phyloP scores from a whole-genome alignment of 805 yeast species.

The Starmera caribaea region DNA sequence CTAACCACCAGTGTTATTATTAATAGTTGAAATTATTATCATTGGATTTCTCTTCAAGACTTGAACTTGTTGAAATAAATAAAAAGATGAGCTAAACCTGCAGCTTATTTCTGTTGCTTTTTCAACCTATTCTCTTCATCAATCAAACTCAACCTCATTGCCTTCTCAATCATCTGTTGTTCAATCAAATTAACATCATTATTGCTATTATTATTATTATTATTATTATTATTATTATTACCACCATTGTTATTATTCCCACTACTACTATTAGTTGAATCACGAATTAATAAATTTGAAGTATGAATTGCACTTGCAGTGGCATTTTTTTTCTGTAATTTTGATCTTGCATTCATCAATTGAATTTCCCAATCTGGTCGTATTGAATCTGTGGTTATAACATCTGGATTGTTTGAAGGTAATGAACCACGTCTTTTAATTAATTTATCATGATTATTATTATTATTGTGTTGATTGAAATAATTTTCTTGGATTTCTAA shows the following conservation, averaged over 20 bases:
- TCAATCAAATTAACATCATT: conserved; percentile 38
- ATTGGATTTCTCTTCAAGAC: no score
- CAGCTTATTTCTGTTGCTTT: conserved; percentile 1
- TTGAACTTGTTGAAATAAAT: no score
- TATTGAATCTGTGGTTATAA: conserved; percentile 70
- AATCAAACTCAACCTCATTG: conserved; percentile 60
- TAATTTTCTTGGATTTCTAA: conserved; percentile 9
- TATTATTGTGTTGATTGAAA: conserved; percentile 1
- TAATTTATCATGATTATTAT: conserved; percentile 1
- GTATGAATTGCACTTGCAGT: conserved; percentile 94
- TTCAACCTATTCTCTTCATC: conserved; percentile 54
- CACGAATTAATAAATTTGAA: conserved; percentile 53
- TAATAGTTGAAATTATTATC: no score
- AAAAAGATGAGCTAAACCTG: no score
- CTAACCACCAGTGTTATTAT: no score
- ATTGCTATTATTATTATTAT: conserved; percentile 1
- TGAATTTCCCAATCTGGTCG: conserved; percentile 91
- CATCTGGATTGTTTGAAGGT: conserved; percentile 59
- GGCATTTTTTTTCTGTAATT: conserved; percentile 79
- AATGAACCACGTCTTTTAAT: conserved; percentile 39
- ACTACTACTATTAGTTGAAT: no score
- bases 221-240: no score
- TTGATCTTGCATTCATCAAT: conserved; percentile 60
- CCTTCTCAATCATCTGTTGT: conserved; percentile 78
- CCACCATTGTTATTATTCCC: no score